These are phyloP conservation scores for Aspergillus sclerotiicarbonarius DNA, from an alignment of 495 filamentous ascomycete genomes.

Conservation along the genomic window DNA sequence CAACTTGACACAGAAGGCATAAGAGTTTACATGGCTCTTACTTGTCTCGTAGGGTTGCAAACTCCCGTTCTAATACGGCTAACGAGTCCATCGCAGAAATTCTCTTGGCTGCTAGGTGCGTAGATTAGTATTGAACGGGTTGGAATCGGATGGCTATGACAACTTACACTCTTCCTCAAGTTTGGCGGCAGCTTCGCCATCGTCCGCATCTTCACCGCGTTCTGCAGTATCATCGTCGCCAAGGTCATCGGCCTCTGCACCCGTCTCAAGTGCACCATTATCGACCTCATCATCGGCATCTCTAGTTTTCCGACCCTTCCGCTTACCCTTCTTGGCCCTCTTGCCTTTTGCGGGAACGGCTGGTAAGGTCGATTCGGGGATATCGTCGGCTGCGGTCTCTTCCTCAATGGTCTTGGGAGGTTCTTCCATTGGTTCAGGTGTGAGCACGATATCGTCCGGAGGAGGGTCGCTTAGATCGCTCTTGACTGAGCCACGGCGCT, in stretches of 20 bases:
- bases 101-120: slow-evolving; percentile 66
- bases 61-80: slow-evolving; percentile 74
- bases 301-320: slow-evolving; percentile 40
- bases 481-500: slow-evolving; percentile 45
- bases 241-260: slow-evolving; percentile 35
- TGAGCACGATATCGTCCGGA: slow-evolving; percentile 26
- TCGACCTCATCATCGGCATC: slow-evolving; percentile 41
- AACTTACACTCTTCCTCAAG: slow-evolving; percentile 70
- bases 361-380: slow-evolving; percentile 36
- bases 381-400: slow-evolving; percentile 38
- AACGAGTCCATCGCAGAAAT: slow-evolving; percentile 79
- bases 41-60: slow-evolving; percentile 82
- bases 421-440: slow-evolving; percentile 38
- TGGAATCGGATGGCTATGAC: neutral
- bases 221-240: slow-evolving; percentile 48
- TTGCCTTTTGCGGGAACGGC: slow-evolving; percentile 30
- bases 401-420: slow-evolving; percentile 33
- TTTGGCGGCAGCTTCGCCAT: slow-evolving; percentile 39
- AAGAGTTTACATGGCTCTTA: slow-evolving; percentile 37
- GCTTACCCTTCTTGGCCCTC: slow-evolving; percentile 45
- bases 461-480: slow-evolving; percentile 45
- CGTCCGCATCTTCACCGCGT: slow-evolving; percentile 40
- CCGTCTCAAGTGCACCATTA: slow-evolving; percentile 23
- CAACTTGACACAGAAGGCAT: slow-evolving; percentile 1
- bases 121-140: neutral